phyloP scores from a whole-genome alignment of 257 asterid species.

The Handroanthus guayacan region DNA sequence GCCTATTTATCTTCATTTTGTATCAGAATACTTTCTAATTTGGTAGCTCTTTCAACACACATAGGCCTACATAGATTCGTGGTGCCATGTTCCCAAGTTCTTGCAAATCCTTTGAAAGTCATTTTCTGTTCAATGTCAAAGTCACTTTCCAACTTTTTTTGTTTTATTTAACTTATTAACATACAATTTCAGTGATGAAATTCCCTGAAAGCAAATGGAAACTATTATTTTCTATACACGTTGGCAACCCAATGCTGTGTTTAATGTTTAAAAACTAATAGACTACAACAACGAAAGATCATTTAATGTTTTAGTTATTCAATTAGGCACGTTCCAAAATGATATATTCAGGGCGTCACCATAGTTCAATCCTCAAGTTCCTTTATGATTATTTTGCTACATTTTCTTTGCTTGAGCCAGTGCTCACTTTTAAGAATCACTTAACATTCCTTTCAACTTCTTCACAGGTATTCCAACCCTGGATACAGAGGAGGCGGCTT shows the following conservation, averaged over 20 bases:
- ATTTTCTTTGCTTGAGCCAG: not conserved
- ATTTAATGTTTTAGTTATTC: not conserved
- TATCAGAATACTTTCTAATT: not conserved
- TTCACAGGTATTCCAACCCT: constrained; percentile 69
- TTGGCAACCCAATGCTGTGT: not conserved
- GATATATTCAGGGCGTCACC: not conserved
- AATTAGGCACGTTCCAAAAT: too few species aligned
- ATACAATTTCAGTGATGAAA: too few species aligned
- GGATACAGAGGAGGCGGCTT: constrained; percentile 65
- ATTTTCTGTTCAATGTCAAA: not conserved
- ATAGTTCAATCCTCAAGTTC: not conserved
- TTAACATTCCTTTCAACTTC: not conserved
- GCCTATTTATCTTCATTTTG: not conserved
- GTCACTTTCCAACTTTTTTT: too few species aligned
- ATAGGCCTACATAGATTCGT: not conserved
- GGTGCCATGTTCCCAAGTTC: not conserved
- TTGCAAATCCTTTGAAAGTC: not conserved
- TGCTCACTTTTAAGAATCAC: not conserved
- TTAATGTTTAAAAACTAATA: too few species aligned
- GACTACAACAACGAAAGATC: not conserved
- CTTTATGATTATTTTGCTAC: not conserved
- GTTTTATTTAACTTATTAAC: too few species aligned
- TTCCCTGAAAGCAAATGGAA: not conserved
- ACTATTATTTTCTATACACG: not conserved
- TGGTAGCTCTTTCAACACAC: not conserved